Conservation (phyloP, 345 rosid species). For the Punica granatum region DNA sequence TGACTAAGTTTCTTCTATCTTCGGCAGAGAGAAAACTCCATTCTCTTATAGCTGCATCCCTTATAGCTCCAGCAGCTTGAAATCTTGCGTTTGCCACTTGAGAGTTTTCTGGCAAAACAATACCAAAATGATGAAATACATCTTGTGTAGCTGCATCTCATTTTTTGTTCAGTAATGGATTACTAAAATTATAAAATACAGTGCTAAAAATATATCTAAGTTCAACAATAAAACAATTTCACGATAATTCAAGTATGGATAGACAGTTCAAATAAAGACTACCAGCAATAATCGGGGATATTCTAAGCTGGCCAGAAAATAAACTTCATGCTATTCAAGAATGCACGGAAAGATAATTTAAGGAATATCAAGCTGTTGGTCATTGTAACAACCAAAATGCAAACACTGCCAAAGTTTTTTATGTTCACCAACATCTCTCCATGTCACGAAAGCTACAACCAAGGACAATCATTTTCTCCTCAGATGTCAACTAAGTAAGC, state of each 20-base stretch:
- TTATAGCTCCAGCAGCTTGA: conserved; percentile 94
- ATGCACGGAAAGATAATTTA: neutral
- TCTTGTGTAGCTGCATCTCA: too few species aligned
- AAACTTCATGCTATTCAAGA: neutral
- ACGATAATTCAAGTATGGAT: too few species aligned
- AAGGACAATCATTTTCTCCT: neutral
- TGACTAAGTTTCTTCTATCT: conserved; percentile 69
- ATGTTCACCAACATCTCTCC: neutral
- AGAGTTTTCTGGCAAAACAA: conserved; percentile 62
- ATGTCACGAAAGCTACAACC: neutral
- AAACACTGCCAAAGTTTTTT: neutral
- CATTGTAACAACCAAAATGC: neutral
- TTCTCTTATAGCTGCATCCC: conserved; percentile 93
- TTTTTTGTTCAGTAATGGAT: too few species aligned
- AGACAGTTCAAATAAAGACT: too few species aligned
- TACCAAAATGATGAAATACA: too few species aligned
- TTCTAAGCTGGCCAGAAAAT: neutral
- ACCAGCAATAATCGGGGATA: neutral
- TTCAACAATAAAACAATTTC: neutral
- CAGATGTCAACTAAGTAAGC: neutral
- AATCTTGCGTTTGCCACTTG: conserved; percentile 89
- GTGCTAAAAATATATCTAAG: neutral
- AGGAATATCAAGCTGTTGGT: neutral
- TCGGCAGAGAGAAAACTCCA: conserved; percentile 74
- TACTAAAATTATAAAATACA: neutral